Base-by-base conservation (phyloP, 202 grass and related monocot genomes). In the Digitaria exilis region DNA sequence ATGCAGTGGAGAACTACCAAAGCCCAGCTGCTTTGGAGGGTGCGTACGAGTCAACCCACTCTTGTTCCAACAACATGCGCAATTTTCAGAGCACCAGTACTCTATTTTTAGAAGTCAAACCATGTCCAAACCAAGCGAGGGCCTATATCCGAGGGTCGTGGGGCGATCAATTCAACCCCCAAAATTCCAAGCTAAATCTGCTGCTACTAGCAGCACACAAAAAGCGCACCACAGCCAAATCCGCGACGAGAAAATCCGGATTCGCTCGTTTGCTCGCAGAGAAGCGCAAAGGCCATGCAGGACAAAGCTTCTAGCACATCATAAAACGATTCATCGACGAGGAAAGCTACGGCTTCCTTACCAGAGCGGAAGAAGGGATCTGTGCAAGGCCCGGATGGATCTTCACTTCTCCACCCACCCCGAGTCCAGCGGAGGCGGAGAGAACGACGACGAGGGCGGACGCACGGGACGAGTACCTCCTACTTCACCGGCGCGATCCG, bases 21-120 rank as follows among this genome's bases (percentile, higher is more conserved):
- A 56, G 52, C 52, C 24, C 52, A 57, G 13, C 34, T 57, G 64
- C 16, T 15, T n/a, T 9, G 26, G 19, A 19, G 32, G 76, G 6
- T 61, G 67, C 22, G 14, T 22, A 43, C 43, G 34, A 84, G 61
- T 69, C 68, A 59, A 51, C 22, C 29, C 4, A n/a, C 29, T 79
- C 49, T 42, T 50, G 21, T 22, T 34, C 8, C 6, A 52, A 34
- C 19, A 68, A 42, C 4, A 24, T 5, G 6, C 35, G 9, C 1
- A 58, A 37, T 68, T 75, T 29, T 22, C 39, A 48, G 16, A 50
- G 28, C 0, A 83, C 9, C 6, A 4, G 34, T 7, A 7, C 18
- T 77, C 45, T 44, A 77, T 28, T 35, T 55, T 77, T 42, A 64
- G 16, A 65, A 83, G 34, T 43, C 35, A 82, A 87, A 26, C 79